Evolutionary conservation across 768 basidiomycete genomes (phyloP), one percentile per base, ranked within the genome.

Genomic region (Gloeostereum incarnatum): DNA sequence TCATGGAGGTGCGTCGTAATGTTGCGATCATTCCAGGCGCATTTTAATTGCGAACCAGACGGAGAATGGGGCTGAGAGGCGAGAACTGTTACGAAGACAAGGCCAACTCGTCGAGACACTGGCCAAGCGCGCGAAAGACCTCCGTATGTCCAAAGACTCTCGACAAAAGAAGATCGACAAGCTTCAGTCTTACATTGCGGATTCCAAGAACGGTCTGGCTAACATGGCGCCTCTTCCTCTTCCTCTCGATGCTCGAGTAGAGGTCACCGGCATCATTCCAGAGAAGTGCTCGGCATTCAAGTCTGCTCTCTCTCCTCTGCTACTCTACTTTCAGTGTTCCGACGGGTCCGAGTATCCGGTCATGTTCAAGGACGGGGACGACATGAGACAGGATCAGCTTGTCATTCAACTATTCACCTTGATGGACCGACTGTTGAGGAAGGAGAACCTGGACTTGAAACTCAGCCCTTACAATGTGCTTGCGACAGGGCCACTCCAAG

Each of bases 341-440:
- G 84, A 89, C 40, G 81, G 86, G 7, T 72, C 78, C 11, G 87
- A 92, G 53, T 98, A 85, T 57, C 87, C 93, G 0, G 75, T 97
- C 36, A 98, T 99, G 43, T 97, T 98, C 72, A 99, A 98, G 60
- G 93, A 97, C 48, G 96, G 96, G 10, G 96, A 98, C 54, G 96
- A 99, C 54, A 83, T 98, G 71, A 81, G 96, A 16, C 96, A 99
- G 58, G 96, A 99, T 55, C 96, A 99, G 57, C 76, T 99, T 25
- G 93, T 98, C 19, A 84, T 98, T 35, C 96, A 99, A 58, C 69
- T 98, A n/a, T 93, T 99, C 58, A 96, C 92, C 11, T 75, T 99
- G 19, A 99, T 99, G 96, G 92, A 99, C 54, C 72, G 86, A 34
- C 59, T 99, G 18, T 61, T 98, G 44, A 66, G 91, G 41, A 94